phyloP scores from a whole-genome alignment of 164 flowering plant genomes.

The Stephania yunnanensis region DNA sequence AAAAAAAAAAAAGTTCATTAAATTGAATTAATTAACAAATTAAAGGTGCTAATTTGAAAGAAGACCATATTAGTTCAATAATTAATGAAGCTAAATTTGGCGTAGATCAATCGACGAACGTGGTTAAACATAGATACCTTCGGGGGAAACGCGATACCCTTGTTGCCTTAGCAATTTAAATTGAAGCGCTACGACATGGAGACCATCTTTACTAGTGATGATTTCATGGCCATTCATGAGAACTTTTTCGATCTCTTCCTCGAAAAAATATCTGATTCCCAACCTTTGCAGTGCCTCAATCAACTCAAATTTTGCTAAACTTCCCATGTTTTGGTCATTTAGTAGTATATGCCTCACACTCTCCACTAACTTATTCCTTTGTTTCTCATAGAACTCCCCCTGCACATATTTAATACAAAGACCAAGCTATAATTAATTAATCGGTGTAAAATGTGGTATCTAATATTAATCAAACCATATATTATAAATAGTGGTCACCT shows the following conservation, averaged over 20 bases:
- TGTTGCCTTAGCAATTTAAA: neutral
- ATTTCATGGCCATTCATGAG: too few relatives aligned
- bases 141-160: slow-evolving; percentile 2
- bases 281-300: neutral
- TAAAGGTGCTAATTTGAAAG: too few relatives aligned
- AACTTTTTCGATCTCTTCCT: neutral
- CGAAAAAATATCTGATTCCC: neutral
- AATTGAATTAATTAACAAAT: too few relatives aligned
- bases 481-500: neutral
- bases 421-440: too few relatives aligned
- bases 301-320: neutral
- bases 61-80: too few relatives aligned
- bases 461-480: too few relatives aligned
- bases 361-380: neutral
- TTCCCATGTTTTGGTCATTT: neutral
- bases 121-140: neutral
- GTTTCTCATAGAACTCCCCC: neutral
- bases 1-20: neutral
- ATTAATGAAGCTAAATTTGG: too few relatives aligned
- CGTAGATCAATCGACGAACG: neutral
- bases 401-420: too few relatives aligned
- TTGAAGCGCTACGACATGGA: neutral
- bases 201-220: neutral
- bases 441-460: too few relatives aligned
- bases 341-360: neutral